A percentile compares a stretch with the other conserved stretches of the same genome.
Evolutionary conservation across 768 basidiomycete species (phyloP).

Genomic region (Lactarius quietus): DNA sequence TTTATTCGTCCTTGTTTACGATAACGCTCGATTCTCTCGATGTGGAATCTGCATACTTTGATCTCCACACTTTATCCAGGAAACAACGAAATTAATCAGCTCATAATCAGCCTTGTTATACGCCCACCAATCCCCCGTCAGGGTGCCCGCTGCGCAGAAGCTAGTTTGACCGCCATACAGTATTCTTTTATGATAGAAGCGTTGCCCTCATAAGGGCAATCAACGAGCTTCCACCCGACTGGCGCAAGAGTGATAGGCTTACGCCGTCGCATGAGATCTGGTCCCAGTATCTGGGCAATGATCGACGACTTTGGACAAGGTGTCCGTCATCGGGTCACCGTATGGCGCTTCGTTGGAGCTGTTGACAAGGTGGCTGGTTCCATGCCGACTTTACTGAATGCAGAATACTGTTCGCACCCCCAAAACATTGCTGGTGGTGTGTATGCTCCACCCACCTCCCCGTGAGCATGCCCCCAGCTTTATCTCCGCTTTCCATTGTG

Average conservation of each 20-base stretch:
- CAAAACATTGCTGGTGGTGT: slow-evolving; percentile 1
- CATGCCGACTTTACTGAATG: slow-evolving; percentile 1
- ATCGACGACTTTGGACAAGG: not conserved
- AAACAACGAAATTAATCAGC: slow-evolving; percentile 2
- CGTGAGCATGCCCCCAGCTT: not conserved
- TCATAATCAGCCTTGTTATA: too few species aligned
- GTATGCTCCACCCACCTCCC: not conserved
- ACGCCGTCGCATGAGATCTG: not conserved
- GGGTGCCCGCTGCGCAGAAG: not conserved
- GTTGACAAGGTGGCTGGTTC: slow-evolving; percentile 6
- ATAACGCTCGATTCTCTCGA: slow-evolving; percentile 4
- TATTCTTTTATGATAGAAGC: not conserved
- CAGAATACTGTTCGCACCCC: slow-evolving; percentile 4
- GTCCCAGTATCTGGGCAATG: not conserved
- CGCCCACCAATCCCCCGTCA: not conserved
- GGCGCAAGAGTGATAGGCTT: not conserved
- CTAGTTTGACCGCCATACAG: not conserved
- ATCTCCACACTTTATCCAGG: not conserved
- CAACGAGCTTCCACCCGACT: not conserved
- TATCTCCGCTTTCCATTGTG: not conserved
- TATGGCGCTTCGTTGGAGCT: not conserved
- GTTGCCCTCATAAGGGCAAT: not conserved
- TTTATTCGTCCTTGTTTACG: not conserved
- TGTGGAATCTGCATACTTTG: not conserved
- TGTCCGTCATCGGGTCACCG: not conserved